phyloP scores from a whole-genome alignment of 1,284 basidiomycete species.

The Apiotrichum sp. region DNA sequence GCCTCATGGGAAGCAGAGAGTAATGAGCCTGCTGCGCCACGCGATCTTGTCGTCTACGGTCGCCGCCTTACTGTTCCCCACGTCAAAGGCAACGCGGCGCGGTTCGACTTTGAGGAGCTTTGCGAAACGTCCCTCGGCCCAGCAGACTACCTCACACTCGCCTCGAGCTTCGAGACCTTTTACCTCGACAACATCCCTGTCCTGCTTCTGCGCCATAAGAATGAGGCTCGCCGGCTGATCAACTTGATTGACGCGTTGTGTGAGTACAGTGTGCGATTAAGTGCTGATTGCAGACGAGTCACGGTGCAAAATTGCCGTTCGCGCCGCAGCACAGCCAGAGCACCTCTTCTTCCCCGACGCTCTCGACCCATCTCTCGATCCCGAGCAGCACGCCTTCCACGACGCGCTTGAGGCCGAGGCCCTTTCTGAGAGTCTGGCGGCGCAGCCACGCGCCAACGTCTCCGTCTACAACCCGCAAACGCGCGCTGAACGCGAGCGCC shows the following conservation, averaged over 20 bases:
- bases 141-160: slow-evolving; percentile 64
- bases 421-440: slow-evolving; percentile 54
- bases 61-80: slow-evolving; percentile 53
- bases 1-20: slow-evolving; percentile 22
- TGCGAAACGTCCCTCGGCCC: slow-evolving; percentile 62
- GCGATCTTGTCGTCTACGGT: slow-evolving; percentile 51
- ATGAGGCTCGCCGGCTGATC: slow-evolving; percentile 65
- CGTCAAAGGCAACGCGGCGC: slow-evolving; percentile 48
- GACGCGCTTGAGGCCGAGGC: slow-evolving; percentile 57
- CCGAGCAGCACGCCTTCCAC: slow-evolving; percentile 14
- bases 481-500: slow-evolving; percentile 22
- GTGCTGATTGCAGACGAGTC: slow-evolving; percentile 38
- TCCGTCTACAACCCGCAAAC: slow-evolving; percentile 52
- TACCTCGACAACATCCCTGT: slow-evolving; percentile 58
- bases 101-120: slow-evolving; percentile 58
- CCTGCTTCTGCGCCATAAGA: slow-evolving; percentile 56
- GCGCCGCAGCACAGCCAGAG: slow-evolving; percentile 53
- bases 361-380: slow-evolving; percentile 16
- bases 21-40: slow-evolving; percentile 11
- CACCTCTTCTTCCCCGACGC: slow-evolving; percentile 60
- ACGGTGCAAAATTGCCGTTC: slow-evolving; percentile 43
- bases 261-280: slow-evolving; percentile 28
- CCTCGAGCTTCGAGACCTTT: slow-evolving; percentile 56
- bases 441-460: slow-evolving; percentile 58
- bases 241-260: slow-evolving; percentile 65